These are phyloP conservation scores for Phialophora expanda DNA, from an alignment of 2,329 filamentous ascomycete species.

Conservation along the genomic window DNA sequence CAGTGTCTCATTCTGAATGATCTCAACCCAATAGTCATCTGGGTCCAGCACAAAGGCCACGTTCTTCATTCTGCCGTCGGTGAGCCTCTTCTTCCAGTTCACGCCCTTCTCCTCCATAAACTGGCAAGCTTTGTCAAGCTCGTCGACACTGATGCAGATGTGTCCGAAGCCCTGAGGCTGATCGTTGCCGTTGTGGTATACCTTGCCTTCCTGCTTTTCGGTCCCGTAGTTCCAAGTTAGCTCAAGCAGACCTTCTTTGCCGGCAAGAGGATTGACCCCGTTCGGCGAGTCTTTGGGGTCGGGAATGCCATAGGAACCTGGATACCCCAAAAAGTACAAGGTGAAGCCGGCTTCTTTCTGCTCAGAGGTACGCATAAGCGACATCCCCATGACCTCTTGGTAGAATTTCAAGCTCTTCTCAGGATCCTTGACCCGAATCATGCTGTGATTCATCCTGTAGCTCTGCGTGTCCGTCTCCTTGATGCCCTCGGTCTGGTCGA, in stretches of 20 bases:
- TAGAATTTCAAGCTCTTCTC: constrained; percentile 79
- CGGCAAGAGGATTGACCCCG: constrained; percentile 63
- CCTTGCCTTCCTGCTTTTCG: constrained; percentile 77
- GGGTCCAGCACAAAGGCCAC: constrained; percentile 91
- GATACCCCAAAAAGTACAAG: constrained; percentile 90
- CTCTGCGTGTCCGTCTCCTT: constrained; percentile 73
- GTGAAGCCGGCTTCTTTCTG: constrained; percentile 76
- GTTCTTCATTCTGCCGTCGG: constrained; percentile 89
- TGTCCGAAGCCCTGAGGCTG: constrained; percentile 94
- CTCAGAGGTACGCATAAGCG: constrained; percentile 73
- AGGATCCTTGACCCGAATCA: constrained; percentile 89
- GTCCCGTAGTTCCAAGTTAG: constrained; percentile 79
- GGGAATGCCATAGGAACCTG: constrained; percentile 60
- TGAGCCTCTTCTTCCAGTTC: constrained; percentile 93
- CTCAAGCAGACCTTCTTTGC: constrained; percentile 84
- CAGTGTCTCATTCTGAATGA: constrained; percentile 64
- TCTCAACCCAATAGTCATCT: constrained; percentile 70
- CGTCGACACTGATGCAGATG: constrained; percentile 85
- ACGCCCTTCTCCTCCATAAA: constrained; percentile 82
- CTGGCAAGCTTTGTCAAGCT: constrained; percentile 83
- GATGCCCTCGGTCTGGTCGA: constrained; percentile 74
- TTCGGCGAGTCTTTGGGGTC: constrained; percentile 58
- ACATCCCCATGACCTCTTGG: constrained; percentile 88
- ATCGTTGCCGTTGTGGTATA: constrained; percentile 93
- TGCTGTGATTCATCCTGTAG: constrained; percentile 72